Conservation (phyloP, 2,329 filamentous ascomycete genomes). For the Botryosphaeria agaves region DNA sequence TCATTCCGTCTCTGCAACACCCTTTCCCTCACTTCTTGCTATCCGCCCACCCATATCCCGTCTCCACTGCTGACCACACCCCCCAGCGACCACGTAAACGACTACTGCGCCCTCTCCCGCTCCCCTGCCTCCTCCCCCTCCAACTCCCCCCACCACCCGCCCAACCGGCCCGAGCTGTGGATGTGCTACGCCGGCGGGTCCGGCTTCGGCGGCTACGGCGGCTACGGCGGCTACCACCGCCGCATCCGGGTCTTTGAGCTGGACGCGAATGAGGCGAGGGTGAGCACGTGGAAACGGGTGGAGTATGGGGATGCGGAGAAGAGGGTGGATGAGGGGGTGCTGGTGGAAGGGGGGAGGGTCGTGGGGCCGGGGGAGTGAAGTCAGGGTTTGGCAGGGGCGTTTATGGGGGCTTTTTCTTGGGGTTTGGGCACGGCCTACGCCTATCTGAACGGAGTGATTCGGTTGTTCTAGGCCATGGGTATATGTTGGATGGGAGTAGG, state of each 20-base stretch:
- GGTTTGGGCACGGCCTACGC: too few species aligned
- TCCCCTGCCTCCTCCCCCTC: constrained; percentile 1
- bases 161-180: constrained; percentile 50
- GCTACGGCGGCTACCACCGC: constrained; percentile 72
- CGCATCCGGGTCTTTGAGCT: constrained; percentile 81
- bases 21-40: too few species aligned
- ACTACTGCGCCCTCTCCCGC: constrained; percentile 63
- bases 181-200: constrained; percentile 94
- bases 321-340: constrained; percentile 40
- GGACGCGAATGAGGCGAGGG: constrained; percentile 76
- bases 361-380: too few species aligned
- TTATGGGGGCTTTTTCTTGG: too few species aligned
- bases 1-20: too few species aligned
- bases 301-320: constrained; percentile 41
- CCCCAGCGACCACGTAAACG: constrained; percentile 93
- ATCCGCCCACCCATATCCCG: too few species aligned
- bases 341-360: constrained; percentile 41
- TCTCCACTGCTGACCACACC: too few species aligned
- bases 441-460: too few species aligned
- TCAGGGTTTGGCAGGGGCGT: too few species aligned
- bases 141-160: constrained; percentile 8
- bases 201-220: constrained; percentile 89
- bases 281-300: constrained; percentile 82
- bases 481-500: too few species aligned
- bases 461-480: too few species aligned